phyloP scores from a whole-genome alignment of 2,329 filamentous ascomycete species.

The Penicillium corylophilum region DNA sequence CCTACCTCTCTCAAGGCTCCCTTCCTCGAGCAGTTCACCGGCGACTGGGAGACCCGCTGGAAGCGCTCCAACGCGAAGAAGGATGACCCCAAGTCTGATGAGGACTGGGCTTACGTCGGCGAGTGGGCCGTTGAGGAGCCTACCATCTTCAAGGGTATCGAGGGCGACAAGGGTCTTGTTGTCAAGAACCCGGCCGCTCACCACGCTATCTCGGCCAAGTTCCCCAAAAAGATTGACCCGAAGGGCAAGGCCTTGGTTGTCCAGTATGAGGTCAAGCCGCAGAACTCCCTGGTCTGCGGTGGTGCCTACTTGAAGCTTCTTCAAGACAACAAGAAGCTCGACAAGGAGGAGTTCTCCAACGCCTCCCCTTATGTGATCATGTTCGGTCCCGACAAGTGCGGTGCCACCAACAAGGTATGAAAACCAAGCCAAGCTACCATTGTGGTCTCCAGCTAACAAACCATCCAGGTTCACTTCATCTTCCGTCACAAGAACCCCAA shows the following conservation, averaged over 20 bases:
- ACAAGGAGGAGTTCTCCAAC: constrained; percentile 97
- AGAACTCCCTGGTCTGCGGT: constrained; percentile 95
- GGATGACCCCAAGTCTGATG: constrained; percentile 73
- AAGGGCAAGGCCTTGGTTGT: constrained; percentile 96
- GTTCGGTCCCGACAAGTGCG: constrained; percentile 99
- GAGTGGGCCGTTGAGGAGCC: constrained; percentile 98
- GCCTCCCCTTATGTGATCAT: constrained; percentile 98
- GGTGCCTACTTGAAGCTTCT: constrained; percentile 99
- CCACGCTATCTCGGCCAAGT: constrained; percentile 99
- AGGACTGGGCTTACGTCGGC: constrained; percentile 97
- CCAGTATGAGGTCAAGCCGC: constrained; percentile 98
- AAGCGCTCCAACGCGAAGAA: constrained; percentile 96
- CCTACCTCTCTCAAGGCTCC: constrained; percentile 84
- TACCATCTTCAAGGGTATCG: constrained; percentile 81
- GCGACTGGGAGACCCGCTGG: constrained; percentile 93
- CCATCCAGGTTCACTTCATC: constrained; percentile 73
- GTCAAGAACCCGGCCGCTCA: constrained; percentile 97
- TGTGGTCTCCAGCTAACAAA: constrained; percentile 1
- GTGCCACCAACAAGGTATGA: constrained; percentile 92
- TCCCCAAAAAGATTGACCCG: constrained; percentile 93
- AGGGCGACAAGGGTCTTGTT: constrained; percentile 93
- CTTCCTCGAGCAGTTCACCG: constrained; percentile 98
- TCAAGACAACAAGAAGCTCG: constrained; percentile 93
- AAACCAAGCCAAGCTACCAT: constrained; percentile 36
- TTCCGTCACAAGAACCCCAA: constrained; percentile 99